These are phyloP conservation scores for Cyclotella sp. DNA, from an alignment of 108 stramenopile species.

Conservation along the genomic window DNA sequence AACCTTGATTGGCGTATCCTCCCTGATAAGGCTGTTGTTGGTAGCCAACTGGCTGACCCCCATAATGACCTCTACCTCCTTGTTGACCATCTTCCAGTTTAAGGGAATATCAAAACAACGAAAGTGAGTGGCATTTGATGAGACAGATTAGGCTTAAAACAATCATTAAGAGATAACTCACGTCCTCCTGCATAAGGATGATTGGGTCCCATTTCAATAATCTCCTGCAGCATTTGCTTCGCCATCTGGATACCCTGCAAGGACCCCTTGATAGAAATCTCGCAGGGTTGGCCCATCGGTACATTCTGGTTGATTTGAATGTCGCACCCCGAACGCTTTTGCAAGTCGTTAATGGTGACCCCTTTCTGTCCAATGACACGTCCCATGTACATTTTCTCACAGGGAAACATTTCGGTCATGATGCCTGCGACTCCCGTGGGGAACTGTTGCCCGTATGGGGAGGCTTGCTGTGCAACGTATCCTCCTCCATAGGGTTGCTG, in stretches of 20 bases:
- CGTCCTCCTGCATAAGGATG: conserved; percentile 88
- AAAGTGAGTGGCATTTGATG: not conserved
- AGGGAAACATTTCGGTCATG: conserved; percentile 69
- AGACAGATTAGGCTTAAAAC: not conserved
- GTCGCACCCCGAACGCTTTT: conserved; percentile 83
- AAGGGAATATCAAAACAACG: not conserved
- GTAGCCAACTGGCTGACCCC: conserved; percentile 40
- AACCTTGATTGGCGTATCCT: conserved; percentile 34
- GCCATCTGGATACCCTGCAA: conserved; percentile 80
- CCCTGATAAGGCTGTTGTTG: conserved; percentile 51
- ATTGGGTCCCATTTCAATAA: conserved; percentile 86
- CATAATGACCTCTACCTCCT: conserved; percentile 45
- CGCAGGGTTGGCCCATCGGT: conserved; percentile 79
- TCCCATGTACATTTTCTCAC: conserved; percentile 86
- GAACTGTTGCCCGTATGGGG: conserved; percentile 38
- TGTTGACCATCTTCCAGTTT: conserved; percentile 48
- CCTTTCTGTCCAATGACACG: conserved; percentile 90
- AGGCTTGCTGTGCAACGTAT: conserved; percentile 27
- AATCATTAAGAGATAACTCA: conserved; percentile 23
- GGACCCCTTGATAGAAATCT: conserved; percentile 80
- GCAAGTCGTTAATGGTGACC: conserved; percentile 91
- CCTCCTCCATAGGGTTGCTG: conserved; percentile 38
- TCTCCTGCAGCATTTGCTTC: conserved; percentile 86
- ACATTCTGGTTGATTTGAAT: conserved; percentile 95
- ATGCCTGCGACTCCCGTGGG: conserved; percentile 41